A percentile compares a stretch with the other conserved stretches of the same genome.
phyloP scores from a whole-genome alignment of 257 asterid species.

The Prunella vulgaris region DNA sequence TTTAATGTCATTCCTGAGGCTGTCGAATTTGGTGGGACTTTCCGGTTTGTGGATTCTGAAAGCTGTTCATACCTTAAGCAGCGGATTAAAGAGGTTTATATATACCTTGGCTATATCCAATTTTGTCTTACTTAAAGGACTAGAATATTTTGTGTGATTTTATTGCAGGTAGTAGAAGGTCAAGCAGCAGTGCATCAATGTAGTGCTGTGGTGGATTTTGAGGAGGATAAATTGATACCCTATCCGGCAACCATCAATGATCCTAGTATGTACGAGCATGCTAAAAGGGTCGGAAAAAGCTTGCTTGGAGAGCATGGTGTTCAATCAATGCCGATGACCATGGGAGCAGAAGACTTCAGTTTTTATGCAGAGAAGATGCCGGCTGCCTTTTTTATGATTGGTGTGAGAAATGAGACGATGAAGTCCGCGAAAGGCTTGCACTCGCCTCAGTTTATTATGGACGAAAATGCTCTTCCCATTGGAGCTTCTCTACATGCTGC shows the following conservation, averaged over 20 bases:
- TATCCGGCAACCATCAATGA: conserved; percentile 64
- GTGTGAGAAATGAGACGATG: conserved; percentile 43
- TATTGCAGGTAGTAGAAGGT: conserved; percentile 56
- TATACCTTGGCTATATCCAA: neutral
- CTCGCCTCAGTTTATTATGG: conserved; percentile 56
- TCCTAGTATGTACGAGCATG: conserved; percentile 54
- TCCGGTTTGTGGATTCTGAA: conserved; percentile 54
- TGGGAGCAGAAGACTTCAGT: conserved; percentile 95
- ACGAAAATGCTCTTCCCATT: conserved; percentile 60
- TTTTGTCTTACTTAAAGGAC: neutral
- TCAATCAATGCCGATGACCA: conserved; percentile 13
- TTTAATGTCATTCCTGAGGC: conserved; percentile 64
- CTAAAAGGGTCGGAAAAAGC: conserved; percentile 46
- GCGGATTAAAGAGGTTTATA: conserved; percentile 69
- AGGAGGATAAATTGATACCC: conserved; percentile 46
- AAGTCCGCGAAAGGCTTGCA: conserved; percentile 39
- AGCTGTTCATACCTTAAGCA: conserved; percentile 44
- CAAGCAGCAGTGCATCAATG: conserved; percentile 73
- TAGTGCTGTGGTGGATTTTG: conserved; percentile 51
- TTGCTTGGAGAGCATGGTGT: conserved; percentile 57
- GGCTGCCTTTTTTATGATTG: conserved; percentile 56
- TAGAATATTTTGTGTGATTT: neutral
- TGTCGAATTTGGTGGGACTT: conserved; percentile 81
- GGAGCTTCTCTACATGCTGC: conserved; percentile 92
- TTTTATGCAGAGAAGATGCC: conserved; percentile 61